Evolutionary conservation across 2,329 filamentous ascomycete species (phyloP), one percentile per base, ranked within the genome.

Genomic region (Sarocladium kiliense): DNA sequence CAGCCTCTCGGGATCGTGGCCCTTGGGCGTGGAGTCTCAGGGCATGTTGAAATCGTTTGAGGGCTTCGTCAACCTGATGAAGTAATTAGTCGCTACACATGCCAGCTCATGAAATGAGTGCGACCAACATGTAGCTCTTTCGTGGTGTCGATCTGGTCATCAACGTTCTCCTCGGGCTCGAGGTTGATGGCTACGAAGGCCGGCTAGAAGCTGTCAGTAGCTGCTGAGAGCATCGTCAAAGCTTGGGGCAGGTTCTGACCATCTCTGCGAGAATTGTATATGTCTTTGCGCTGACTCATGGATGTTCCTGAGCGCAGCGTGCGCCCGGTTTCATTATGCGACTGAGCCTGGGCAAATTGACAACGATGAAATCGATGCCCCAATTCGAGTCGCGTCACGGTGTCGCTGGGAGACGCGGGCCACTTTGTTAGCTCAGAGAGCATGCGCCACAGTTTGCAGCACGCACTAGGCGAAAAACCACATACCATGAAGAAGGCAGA

Each of bases 91-190:
- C 3, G 11, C 26, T 16, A 34, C 9, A 30, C 11, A 32, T 42
- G 51, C 1, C 6, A 53, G 21, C 26, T 21, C 21, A 16, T 25
- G 34, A 7, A 6, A 21, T 23, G 9, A 23, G 27, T 47, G 23
- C 16, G 25, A 63, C 70, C 47, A 60, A 84, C 82, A 65, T 96
- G 92, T 54, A 99, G 85, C 71, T 97, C 93, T 69, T 93, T 94
- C 32, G 92, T 96, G 64, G 94, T 91, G 69, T 99, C 94, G 65
- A 96, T 77, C 71, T 97, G 92, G 64, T 96, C 90, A 67, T 96
- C 91, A 60, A 87, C 77, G 56, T 90, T 89, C 66, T 95, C 90
- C 73, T 97, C 94, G 10, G 90, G 88, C 71, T 97, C 92, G 72
- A 97, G 84, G 69, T 99, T 99, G 71, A 97, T 85, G 54, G 93